These are phyloP conservation scores for Verticillium nubilum DNA, from an alignment of 2,329 filamentous ascomycete genomes.

Conservation along the genomic window DNA sequence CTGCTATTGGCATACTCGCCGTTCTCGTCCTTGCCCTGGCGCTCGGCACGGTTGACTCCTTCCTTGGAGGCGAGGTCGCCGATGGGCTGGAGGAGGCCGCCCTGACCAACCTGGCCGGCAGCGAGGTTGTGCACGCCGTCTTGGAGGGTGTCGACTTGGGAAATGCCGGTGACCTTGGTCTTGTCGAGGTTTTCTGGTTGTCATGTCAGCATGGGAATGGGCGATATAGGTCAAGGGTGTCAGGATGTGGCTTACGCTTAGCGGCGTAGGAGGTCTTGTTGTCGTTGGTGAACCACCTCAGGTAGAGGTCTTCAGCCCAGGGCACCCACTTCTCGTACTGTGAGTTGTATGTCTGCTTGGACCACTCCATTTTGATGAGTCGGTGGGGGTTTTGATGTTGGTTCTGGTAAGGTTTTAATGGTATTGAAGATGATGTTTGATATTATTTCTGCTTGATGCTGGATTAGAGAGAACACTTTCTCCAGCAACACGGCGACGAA, in stretches of 20 bases:
- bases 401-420: background rate
- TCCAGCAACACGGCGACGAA: background rate
- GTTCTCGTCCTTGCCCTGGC: conserved; percentile 56
- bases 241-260: conserved; percentile 46
- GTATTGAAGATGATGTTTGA: background rate
- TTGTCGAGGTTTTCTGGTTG: conserved; percentile 59
- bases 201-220: background rate
- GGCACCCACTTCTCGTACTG: conserved; percentile 74
- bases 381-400: background rate
- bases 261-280: conserved; percentile 70
- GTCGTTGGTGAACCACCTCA: conserved; percentile 68
- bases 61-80: conserved; percentile 59
- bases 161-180: conserved; percentile 62
- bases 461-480: background rate
- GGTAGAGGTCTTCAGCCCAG: conserved; percentile 69
- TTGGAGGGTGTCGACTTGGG: conserved; percentile 63
- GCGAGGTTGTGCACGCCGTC: conserved; percentile 60
- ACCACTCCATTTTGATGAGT: conserved; percentile 37
- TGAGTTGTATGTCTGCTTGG: conserved; percentile 59
- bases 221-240: background rate
- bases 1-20: conserved; percentile 37
- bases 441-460: background rate
- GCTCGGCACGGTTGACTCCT: conserved; percentile 60
- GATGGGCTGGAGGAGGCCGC: conserved; percentile 58
- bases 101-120: conserved; percentile 60